Percentiles rank a stretch among this genome's conserved stretches.
Evolutionary conservation across 495 filamentous ascomycete genomes (phyloP).

Genomic region (Aspergillus campestris): DNA sequence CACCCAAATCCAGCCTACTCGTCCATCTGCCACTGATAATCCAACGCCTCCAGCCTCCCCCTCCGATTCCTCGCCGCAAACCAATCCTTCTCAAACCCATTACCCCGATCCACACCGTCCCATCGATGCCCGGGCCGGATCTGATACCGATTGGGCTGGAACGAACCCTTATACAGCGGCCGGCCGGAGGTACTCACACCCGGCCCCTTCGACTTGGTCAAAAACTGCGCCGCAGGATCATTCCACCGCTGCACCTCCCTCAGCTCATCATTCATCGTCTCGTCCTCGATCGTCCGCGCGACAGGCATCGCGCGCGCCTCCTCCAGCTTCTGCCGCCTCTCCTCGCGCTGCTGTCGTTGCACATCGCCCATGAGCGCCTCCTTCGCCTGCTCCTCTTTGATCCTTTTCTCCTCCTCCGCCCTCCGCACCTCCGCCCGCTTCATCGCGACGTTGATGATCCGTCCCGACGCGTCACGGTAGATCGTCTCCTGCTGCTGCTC

Average conservation of each 20-base stretch:
- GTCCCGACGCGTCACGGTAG: conserved; percentile 86
- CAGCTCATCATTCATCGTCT: conserved; percentile 73
- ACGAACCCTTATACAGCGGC: conserved; percentile 71
- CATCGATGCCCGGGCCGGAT: conserved; percentile 87
- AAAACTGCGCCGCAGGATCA: conserved; percentile 81
- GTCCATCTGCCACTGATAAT: conserved; percentile 96
- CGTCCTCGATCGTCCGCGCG: conserved; percentile 73
- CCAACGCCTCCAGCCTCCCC: conserved; percentile 63
- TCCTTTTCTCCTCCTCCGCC: conserved; percentile 61
- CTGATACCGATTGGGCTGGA: conserved; percentile 86
- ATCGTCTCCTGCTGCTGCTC: conserved; percentile 64
- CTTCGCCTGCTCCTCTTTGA: conserved; percentile 50
- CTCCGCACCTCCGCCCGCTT: conserved; percentile 74
- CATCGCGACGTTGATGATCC: conserved; percentile 86
- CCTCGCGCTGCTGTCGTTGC: conserved; percentile 53
- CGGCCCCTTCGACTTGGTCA: conserved; percentile 44
- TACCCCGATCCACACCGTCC: conserved; percentile 95
- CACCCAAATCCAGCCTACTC: conserved; percentile 36
- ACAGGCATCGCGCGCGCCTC: conserved; percentile 76
- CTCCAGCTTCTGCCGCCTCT: conserved; percentile 51
- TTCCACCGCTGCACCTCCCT: conserved; percentile 73
- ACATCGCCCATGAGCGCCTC: conserved; percentile 76
- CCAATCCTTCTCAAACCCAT: conserved; percentile 91
- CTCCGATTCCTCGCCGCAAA: conserved; percentile 77
- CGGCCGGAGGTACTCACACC: conserved; percentile 48